Conservation (phyloP, 2,329 filamentous ascomycete genomes). For the Ceratocystis eucalypticola region DNA sequence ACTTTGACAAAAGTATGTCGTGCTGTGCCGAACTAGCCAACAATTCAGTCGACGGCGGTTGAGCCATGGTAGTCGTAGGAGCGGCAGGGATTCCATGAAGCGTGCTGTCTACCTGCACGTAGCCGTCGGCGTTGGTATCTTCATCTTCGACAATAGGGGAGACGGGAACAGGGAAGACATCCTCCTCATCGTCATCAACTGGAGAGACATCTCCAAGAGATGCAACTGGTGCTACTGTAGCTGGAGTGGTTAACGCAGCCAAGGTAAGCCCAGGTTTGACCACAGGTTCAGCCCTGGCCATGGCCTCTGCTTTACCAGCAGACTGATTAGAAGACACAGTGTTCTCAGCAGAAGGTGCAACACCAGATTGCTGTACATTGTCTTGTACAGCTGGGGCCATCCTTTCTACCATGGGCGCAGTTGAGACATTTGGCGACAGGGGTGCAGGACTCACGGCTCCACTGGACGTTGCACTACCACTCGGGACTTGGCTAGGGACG, state of each 20-base stretch:
- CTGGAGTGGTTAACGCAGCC: no score
- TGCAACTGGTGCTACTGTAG: not conserved
- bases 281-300: not conserved
- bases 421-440: constrained; percentile 13
- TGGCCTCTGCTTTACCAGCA: not conserved
- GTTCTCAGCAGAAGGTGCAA: not conserved
- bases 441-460: constrained; percentile 2
- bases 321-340: not conserved
- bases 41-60: no score
- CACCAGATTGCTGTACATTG: not conserved
- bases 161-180: not conserved
- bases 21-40: not conserved
- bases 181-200: not conserved
- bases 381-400: not conserved
- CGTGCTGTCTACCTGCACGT: not conserved
- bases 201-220: not conserved
- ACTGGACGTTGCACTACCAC: not conserved
- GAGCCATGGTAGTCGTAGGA: no score
- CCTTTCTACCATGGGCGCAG: not conserved
- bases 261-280: not conserved
- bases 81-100: not conserved
- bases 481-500: not conserved
- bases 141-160: not conserved
- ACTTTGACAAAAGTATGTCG: not conserved
- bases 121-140: not conserved